Percentiles rank a stretch among this genome's conserved stretches.
phyloP scores from a whole-genome alignment of 78 protist species.

The Cavenderia fasciculata region DNA sequence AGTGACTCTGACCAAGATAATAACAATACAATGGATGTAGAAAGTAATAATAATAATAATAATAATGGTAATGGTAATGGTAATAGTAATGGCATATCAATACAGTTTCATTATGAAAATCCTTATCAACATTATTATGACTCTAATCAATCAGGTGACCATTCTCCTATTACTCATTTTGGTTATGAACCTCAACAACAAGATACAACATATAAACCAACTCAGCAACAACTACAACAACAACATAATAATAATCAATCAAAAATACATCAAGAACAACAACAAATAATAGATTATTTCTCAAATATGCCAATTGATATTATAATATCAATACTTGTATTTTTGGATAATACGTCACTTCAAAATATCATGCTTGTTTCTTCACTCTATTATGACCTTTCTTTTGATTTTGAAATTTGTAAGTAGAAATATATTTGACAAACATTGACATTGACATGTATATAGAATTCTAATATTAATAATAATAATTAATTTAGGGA shows the following conservation, averaged over 20 bases:
- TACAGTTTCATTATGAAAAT: too few relatives aligned
- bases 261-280: not conserved
- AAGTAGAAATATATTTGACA: not conserved
- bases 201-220: not conserved
- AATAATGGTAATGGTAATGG: too few relatives aligned
- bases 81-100: too few relatives aligned
- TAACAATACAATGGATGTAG: too few relatives aligned
- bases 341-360: not conserved
- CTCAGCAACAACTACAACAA: slow-evolving; percentile 27
- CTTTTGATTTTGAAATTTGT: slow-evolving; percentile 42
- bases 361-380: slow-evolving; percentile 20
- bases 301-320: slow-evolving; percentile 48
- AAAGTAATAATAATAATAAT: too few relatives aligned
- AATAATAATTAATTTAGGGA: slow-evolving; percentile 15
- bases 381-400: slow-evolving; percentile 7
- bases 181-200: too few relatives aligned
- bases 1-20: too few relatives aligned
- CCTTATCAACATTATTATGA: too few relatives aligned
- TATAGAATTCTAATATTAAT: not conserved
- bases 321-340: not conserved
- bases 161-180: too few relatives aligned
- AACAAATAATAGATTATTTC: not conserved
- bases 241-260: not conserved
- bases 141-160: too few relatives aligned
- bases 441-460: not conserved